phyloP scores from a whole-genome alignment of 2,329 filamentous ascomycete genomes.

The Elsinoe fawcettii region DNA sequence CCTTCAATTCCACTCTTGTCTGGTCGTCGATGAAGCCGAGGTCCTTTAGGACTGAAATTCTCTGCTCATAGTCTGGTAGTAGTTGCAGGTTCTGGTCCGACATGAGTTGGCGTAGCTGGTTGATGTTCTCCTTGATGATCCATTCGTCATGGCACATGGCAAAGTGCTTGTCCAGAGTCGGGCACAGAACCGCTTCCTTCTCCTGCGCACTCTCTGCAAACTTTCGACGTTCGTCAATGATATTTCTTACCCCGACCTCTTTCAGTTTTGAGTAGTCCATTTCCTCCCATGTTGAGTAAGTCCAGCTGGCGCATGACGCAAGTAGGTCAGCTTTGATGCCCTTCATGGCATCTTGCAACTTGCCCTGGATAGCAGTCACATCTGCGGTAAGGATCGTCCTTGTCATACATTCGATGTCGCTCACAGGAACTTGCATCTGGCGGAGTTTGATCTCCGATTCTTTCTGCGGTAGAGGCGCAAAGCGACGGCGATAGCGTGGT shows the following conservation, averaged over 20 bases:
- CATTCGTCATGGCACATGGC: constrained; percentile 95
- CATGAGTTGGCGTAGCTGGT: constrained; percentile 75
- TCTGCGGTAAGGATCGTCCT: constrained; percentile 45
- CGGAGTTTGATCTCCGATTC: constrained; percentile 62
- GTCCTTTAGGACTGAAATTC: constrained; percentile 84
- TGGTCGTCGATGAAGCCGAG: constrained; percentile 85
- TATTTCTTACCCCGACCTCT: constrained; percentile 71
- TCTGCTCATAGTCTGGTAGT: constrained; percentile 92
- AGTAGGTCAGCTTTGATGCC: constrained; percentile 62
- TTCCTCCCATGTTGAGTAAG: constrained; percentile 69
- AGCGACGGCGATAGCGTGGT: constrained; percentile 57
- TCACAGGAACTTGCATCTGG: constrained; percentile 61
- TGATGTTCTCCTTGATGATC: constrained; percentile 90
- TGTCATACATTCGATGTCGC: constrained; percentile 79
- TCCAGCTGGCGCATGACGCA: constrained; percentile 66
- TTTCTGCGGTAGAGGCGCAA: constrained; percentile 59
- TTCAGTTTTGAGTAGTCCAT: constrained; percentile 74
- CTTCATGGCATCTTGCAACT: constrained; percentile 42
- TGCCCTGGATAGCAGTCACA: constrained; percentile 33
- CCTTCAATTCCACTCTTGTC: constrained; percentile 86
- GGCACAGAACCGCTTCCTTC: constrained; percentile 56
- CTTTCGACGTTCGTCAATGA: constrained; percentile 62
- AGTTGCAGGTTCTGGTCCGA: constrained; percentile 95
- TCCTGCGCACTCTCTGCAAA: constrained; percentile 56
- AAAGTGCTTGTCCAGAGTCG: constrained; percentile 81